phyloP scores from a whole-genome alignment of 2,329 filamentous ascomycete genomes.

The Harringtonia lauricola region DNA sequence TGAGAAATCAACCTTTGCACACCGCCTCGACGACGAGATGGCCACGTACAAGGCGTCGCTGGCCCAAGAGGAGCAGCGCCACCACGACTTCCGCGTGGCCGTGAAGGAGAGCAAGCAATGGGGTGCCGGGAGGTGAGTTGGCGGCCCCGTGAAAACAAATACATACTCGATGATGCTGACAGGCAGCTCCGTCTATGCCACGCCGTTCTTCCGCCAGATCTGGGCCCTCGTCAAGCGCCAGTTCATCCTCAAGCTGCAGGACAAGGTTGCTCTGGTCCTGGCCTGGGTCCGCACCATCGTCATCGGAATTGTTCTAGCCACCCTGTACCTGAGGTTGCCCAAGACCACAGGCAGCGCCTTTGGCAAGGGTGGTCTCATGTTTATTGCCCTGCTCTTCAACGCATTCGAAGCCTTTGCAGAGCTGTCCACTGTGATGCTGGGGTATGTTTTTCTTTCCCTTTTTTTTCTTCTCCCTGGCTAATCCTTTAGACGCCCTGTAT shows the following conservation, averaged over 20 bases:
- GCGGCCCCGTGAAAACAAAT: too few species aligned
- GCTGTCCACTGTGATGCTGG: slow-evolving; percentile 56
- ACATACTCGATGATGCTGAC: too few species aligned
- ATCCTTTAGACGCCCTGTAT: slow-evolving; percentile 58
- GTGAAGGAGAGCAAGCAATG: slow-evolving; percentile 71
- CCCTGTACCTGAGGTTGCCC: slow-evolving; percentile 63
- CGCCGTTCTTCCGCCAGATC: slow-evolving; percentile 73
- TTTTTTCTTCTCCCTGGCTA: neutral
- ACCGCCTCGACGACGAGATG: slow-evolving; percentile 54
- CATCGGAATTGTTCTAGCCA: slow-evolving; percentile 69
- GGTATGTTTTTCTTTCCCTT: neutral
- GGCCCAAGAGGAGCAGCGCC: slow-evolving; percentile 50
- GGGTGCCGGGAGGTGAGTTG: too few species aligned
- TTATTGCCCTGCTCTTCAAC: slow-evolving; percentile 72
- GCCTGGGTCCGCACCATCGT: slow-evolving; percentile 59
- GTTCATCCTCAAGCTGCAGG: slow-evolving; percentile 77
- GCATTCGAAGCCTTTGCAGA: slow-evolving; percentile 81
- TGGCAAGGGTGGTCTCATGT: slow-evolving; percentile 70
- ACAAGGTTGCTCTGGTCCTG: slow-evolving; percentile 65
- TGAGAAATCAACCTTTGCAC: slow-evolving; percentile 48
- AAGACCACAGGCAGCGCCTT: slow-evolving; percentile 61
- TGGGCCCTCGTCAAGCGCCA: slow-evolving; percentile 78
- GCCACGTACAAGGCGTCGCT: slow-evolving; percentile 53
- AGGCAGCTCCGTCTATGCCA: slow-evolving; percentile 60
- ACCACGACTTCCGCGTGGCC: slow-evolving; percentile 67